Evolutionary conservation across 768 basidiomycete species (phyloP).

Genomic region (Pulveroboletus sp.): DNA sequence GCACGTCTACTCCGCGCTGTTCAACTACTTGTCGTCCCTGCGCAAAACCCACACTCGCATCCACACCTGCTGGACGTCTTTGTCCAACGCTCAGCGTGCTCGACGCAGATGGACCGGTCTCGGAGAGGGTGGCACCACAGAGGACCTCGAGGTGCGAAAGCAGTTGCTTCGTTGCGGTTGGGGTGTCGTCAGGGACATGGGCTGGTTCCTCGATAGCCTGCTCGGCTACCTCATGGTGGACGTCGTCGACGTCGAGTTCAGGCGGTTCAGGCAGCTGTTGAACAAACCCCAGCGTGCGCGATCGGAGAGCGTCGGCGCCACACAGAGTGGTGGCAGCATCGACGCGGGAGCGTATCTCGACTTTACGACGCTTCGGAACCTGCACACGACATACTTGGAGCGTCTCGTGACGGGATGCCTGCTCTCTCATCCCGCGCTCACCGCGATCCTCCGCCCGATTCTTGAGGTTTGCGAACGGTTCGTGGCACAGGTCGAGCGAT

Average conservation of each 20-base stretch:
- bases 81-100: slow-evolving; percentile 83
- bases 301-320: slow-evolving; percentile 17
- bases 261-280: slow-evolving; percentile 61
- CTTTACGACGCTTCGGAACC: slow-evolving; percentile 79
- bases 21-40: slow-evolving; percentile 78
- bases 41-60: slow-evolving; percentile 80
- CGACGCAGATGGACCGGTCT: slow-evolving; percentile 83
- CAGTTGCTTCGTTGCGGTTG: slow-evolving; percentile 74
- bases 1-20: slow-evolving; percentile 68
- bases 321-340: slow-evolving; percentile 4
- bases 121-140: slow-evolving; percentile 77
- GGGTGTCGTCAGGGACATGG: slow-evolving; percentile 85
- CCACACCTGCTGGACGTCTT: slow-evolving; percentile 76
- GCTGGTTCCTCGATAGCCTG: slow-evolving; percentile 85
- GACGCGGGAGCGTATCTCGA: slow-evolving; percentile 49
- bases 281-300: slow-evolving; percentile 21
- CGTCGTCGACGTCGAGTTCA: slow-evolving; percentile 82
- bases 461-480: slow-evolving; percentile 83
- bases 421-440: slow-evolving; percentile 60
- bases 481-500: slow-evolving; percentile 83
- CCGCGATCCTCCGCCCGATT: slow-evolving; percentile 62
- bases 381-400: slow-evolving; percentile 79
- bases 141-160: slow-evolving; percentile 62
- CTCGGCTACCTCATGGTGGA: slow-evolving; percentile 87
- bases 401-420: slow-evolving; percentile 76